Conservation (phyloP, 108 stramenopile genomes). For the Epithemia pelagica region DNA sequence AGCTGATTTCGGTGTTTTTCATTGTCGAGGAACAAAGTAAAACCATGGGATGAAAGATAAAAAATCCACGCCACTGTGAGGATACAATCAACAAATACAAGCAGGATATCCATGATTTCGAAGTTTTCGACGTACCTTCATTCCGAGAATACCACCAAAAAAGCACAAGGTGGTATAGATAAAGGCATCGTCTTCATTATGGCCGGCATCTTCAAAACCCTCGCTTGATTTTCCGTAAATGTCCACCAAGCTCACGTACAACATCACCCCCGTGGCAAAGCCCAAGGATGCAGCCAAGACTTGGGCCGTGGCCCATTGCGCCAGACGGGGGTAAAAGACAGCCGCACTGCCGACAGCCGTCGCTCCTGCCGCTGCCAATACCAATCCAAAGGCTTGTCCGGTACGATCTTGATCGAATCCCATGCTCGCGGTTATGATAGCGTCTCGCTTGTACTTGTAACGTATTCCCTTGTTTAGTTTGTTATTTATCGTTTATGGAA, state of each 20-base stretch:
- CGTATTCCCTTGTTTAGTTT: no score
- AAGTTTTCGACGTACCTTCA: slow-evolving; percentile 33
- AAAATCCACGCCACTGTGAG: not conserved
- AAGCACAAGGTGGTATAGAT: slow-evolving; percentile 47
- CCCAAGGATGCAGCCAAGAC: slow-evolving; percentile 69
- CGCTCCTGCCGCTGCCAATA: slow-evolving; percentile 32
- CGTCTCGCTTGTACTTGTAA: no score
- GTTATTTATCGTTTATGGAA: no score
- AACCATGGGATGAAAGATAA: no score
- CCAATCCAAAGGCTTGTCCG: slow-evolving; percentile 47
- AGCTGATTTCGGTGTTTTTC: no score
- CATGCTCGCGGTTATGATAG: no score
- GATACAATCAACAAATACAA: not conserved
- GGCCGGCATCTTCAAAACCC: slow-evolving; percentile 32
- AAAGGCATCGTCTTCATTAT: slow-evolving; percentile 31
- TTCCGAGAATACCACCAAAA: slow-evolving; percentile 46
- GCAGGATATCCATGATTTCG: not conserved
- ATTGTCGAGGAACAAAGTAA: no score
- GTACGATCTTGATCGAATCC: no score
- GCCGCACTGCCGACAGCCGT: slow-evolving; percentile 59
- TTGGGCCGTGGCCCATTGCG: slow-evolving; percentile 41
- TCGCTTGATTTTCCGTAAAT: slow-evolving; percentile 59
- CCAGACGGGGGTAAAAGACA: slow-evolving; percentile 61
- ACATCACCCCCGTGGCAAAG: slow-evolving; percentile 86
- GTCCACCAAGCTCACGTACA: no score